Percentiles rank a stretch among this genome's conserved stretches.
Evolutionary conservation across 2,329 filamentous ascomycete genomes (phyloP).

Genomic region (Verticillium isaacii): DNA sequence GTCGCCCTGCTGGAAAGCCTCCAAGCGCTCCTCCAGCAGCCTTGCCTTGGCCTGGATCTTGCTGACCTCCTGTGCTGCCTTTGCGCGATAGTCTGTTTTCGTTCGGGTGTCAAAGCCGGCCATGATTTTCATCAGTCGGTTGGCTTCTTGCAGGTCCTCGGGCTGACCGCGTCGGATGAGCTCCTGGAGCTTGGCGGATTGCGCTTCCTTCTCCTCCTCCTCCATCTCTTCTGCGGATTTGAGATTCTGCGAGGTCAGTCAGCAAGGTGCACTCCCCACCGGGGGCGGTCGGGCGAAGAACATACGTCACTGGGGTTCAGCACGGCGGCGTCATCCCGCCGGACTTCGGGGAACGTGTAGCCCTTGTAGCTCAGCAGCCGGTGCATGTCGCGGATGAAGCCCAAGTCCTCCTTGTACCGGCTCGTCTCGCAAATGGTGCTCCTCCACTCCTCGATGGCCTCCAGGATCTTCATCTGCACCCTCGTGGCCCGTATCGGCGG

Average conservation of each 20-base stretch:
- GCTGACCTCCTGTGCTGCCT: slow-evolving; percentile 90
- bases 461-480: slow-evolving; percentile 88
- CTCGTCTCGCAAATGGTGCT: slow-evolving; percentile 98
- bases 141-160: slow-evolving; percentile 92
- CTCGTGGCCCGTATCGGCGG: slow-evolving; percentile 81
- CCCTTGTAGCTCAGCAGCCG: slow-evolving; percentile 93
- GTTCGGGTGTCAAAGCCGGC: slow-evolving; percentile 91
- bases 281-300: slow-evolving; percentile 14
- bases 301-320: slow-evolving; percentile 93
- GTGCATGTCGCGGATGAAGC: slow-evolving; percentile 97
- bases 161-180: slow-evolving; percentile 88
- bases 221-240: slow-evolving; percentile 99
- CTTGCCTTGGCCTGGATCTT: slow-evolving; percentile 95
- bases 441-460: slow-evolving; percentile 97
- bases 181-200: slow-evolving; percentile 97
- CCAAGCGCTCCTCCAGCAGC: slow-evolving; percentile 86
- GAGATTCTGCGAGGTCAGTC: slow-evolving; percentile 59
- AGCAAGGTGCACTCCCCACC: not conserved
- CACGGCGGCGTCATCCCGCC: slow-evolving; percentile 90
- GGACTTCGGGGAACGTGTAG: slow-evolving; percentile 89
- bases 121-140: slow-evolving; percentile 98
- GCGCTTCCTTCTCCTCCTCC: slow-evolving; percentile 88
- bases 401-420: slow-evolving; percentile 93
- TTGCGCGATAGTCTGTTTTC: slow-evolving; percentile 96
- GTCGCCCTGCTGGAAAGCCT: slow-evolving; percentile 77